A percentile compares a stretch with the other conserved stretches of the same genome.
These are phyloP conservation scores for Aspergillus panamensis DNA, from an alignment of 495 filamentous ascomycete genomes.

Conservation along the genomic window DNA sequence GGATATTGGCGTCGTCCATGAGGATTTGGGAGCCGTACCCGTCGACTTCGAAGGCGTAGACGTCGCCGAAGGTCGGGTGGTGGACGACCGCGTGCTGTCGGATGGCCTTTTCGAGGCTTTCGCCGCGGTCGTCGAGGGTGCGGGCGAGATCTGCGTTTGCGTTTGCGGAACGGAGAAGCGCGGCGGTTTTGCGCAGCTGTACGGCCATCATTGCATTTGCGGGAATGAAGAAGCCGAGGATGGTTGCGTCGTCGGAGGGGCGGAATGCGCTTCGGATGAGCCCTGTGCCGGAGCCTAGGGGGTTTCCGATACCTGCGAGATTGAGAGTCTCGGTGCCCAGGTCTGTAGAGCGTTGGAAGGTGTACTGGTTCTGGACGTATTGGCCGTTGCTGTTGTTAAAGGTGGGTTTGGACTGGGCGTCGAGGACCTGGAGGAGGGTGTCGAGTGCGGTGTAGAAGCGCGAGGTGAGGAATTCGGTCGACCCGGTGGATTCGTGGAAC, in stretches of 20 bases:
- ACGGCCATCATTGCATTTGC: conserved; percentile 95
- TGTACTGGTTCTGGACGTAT: conserved; percentile 73
- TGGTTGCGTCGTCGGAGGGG: conserved; percentile 97
- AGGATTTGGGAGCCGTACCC: conserved; percentile 87
- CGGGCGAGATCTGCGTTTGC: conserved; percentile 46
- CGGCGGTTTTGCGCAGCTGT: conserved; percentile 74
- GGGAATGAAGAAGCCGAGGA: conserved; percentile 91
- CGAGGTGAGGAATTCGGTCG: conserved; percentile 68
- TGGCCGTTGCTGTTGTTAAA: conserved; percentile 62
- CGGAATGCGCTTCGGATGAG: conserved; percentile 90
- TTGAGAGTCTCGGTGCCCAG: conserved; percentile 88
- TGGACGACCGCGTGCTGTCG: conserved; percentile 87
- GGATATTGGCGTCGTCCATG: conserved; percentile 98
- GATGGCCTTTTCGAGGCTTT: conserved; percentile 69
- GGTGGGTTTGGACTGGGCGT: conserved; percentile 74
- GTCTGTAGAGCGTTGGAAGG: conserved; percentile 75
- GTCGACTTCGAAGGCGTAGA: conserved; percentile 97
- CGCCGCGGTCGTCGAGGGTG: conserved; percentile 60
- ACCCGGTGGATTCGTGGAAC: conserved; percentile 76
- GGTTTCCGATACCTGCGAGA: conserved; percentile 82
- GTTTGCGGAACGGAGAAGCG: conserved; percentile 58
- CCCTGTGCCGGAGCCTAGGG: conserved; percentile 77
- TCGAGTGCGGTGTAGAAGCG: conserved; percentile 80
- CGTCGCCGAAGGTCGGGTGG: conserved; percentile 77
- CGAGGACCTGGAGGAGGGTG: conserved; percentile 67